Percentiles rank a stretch among this genome's conserved stretches.
Conservation (phyloP, 2,329 filamentous ascomycete genomes). For the Penicillium brevicompactum region DNA sequence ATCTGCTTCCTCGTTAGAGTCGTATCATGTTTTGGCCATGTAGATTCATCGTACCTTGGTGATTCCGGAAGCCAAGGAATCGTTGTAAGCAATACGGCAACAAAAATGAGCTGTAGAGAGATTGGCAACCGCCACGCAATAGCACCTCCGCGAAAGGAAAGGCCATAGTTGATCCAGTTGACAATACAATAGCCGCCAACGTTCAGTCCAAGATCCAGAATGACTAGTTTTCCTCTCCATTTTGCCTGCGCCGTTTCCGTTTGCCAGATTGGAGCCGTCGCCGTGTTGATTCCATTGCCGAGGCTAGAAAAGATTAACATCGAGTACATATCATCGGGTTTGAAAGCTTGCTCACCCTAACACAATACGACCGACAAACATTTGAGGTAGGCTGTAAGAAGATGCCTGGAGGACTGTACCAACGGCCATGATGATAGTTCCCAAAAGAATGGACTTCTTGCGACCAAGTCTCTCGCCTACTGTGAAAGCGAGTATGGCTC, state of each 20-base stretch:
- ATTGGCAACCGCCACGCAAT: slow-evolving; percentile 52
- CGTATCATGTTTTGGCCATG: background rate
- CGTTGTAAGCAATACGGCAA: slow-evolving; percentile 48
- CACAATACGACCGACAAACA: slow-evolving; percentile 53
- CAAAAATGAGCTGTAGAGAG: slow-evolving; percentile 54
- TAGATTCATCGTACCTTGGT: slow-evolving; percentile 10
- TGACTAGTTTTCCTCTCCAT: slow-evolving; percentile 50
- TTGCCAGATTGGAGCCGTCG: slow-evolving; percentile 54
- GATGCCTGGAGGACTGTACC: slow-evolving; percentile 53
- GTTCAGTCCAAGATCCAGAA: slow-evolving; percentile 54
- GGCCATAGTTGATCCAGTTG: slow-evolving; percentile 57
- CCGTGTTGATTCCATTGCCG: slow-evolving; percentile 48
- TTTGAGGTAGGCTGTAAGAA: slow-evolving; percentile 48
- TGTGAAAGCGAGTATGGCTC: slow-evolving; percentile 40
- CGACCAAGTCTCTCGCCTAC: slow-evolving; percentile 52
- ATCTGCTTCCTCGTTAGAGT: background rate
- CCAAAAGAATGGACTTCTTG: slow-evolving; percentile 49
- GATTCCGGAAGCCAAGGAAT: slow-evolving; percentile 39
- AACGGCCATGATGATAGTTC: slow-evolving; percentile 51
- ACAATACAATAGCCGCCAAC: slow-evolving; percentile 53
- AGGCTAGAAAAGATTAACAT: slow-evolving; percentile 1
- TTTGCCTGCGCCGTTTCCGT: slow-evolving; percentile 51
- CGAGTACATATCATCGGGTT: slow-evolving; percentile 33
- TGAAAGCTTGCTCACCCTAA: slow-evolving; percentile 39
- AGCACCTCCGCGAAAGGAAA: slow-evolving; percentile 48